Evolutionary conservation across 2,329 filamentous ascomycete genomes (phyloP).

Genomic region (Pestalotiopsis sp.): DNA sequence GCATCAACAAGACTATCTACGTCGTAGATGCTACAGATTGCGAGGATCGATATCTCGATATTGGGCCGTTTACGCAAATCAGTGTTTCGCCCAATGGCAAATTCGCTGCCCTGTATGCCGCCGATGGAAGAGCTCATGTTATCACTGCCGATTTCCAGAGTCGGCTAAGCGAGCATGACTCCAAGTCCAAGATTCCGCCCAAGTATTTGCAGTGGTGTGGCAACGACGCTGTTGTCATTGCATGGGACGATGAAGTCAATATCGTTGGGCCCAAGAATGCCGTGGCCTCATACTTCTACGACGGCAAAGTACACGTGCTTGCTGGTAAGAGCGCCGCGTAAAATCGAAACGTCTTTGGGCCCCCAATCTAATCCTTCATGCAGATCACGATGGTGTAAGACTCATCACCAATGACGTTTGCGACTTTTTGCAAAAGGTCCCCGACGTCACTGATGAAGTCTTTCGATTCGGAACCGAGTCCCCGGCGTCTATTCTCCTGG

Average conservation of each 20-base stretch:
- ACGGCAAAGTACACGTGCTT: conserved; percentile 85
- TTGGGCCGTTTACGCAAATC: conserved; percentile 90
- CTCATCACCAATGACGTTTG: conserved; percentile 92
- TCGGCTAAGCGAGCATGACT: conserved; percentile 88
- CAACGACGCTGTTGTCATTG: conserved; percentile 88
- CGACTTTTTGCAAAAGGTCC: conserved; percentile 95
- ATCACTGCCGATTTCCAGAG: conserved; percentile 95
- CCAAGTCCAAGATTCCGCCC: conserved; percentile 80
- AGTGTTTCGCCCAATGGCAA: conserved; percentile 89
- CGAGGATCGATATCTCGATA: conserved; percentile 87
- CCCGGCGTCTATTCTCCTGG: conserved; percentile 87
- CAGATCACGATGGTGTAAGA: conserved; percentile 80
- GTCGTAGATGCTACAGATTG: conserved; percentile 87
- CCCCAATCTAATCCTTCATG: conserved; percentile 19
- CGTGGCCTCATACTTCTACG: conserved; percentile 81
- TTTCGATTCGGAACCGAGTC: conserved; percentile 89
- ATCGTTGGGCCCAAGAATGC: conserved; percentile 84
- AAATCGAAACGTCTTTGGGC: not conserved
- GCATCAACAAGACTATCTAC: conserved; percentile 81
- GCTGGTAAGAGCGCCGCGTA: conserved; percentile 59
- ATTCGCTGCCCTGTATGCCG: conserved; percentile 85
- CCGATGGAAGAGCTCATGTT: conserved; percentile 84
- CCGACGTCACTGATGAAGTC: conserved; percentile 82
- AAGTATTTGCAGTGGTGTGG: conserved; percentile 95
- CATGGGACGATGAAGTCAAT: conserved; percentile 98